Conservation (phyloP, 2,329 filamentous ascomycete genomes). For the Aureobasidium sp. region DNA sequence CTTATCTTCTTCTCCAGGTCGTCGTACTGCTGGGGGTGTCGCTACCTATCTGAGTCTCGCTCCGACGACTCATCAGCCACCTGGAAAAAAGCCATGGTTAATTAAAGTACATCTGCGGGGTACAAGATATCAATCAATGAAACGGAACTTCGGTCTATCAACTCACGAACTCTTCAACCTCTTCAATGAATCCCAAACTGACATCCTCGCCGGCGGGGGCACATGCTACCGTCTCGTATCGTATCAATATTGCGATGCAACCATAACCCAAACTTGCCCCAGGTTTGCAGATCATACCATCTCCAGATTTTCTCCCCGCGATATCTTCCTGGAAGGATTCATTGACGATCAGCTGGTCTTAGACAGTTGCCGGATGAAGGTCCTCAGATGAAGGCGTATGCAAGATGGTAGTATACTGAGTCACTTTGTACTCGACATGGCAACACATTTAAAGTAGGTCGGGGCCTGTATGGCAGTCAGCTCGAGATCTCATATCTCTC, state of each 20-base stretch:
- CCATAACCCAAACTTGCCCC: constrained; percentile 1
- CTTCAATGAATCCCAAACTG: neutral
- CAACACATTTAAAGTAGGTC: neutral
- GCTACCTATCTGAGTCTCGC: neutral
- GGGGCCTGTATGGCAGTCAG: neutral
- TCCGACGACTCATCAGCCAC: neutral
- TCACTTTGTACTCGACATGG: constrained; percentile 1
- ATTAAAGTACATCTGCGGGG: neutral
- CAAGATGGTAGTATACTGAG: neutral
- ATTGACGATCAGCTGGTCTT: neutral
- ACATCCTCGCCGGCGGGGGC: constrained; percentile 5
- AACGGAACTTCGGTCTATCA: neutral
- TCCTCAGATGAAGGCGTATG: neutral
- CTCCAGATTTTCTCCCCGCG: constrained; percentile 8
- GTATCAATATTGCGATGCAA: neutral
- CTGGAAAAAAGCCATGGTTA: constrained; percentile 2
- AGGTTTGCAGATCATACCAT: neutral
- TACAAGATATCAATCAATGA: neutral
- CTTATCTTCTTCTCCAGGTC: neutral
- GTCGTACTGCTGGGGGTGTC: neutral
- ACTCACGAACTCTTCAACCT: neutral
- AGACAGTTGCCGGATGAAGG: neutral
- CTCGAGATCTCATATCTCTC: neutral
- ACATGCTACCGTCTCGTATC: constrained; percentile 2
- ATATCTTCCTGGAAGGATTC: neutral